Evolutionary conservation across 2,329 filamentous ascomycete species (phyloP), one percentile per base, ranked within the genome.

Genomic region (Coleophoma cylindrospora): DNA sequence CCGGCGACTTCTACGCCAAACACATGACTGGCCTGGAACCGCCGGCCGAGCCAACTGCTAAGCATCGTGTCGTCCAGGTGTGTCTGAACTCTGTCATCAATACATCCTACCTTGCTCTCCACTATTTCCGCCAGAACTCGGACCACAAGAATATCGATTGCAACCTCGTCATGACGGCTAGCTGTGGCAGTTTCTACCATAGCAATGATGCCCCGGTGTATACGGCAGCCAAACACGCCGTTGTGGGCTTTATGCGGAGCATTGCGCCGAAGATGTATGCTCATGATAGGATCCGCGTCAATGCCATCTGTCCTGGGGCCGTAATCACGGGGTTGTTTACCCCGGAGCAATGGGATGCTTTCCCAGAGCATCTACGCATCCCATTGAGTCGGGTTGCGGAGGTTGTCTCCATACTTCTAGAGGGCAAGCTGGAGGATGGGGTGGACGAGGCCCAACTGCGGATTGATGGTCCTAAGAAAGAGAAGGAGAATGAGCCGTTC

Each of bases 121-220:
- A 43, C 15, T 43, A 43, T 27, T 43, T 43, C 15, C 40, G 40
- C 9, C 17, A 43, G 13, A 43, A 43, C 14, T 3, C n/a, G 15
- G 22, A 19, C 17, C 7, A 21, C 8, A 19, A 7, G 6, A 9
- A 15, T 6, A 33, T 43, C 9, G 27, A 27, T 27, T 27, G 27
- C 27, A 44, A 21, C 38, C 45, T 53, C n/a, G 22, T 53, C 17
- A 32, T 45, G 15, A 53, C 22, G 4, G 34, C 44, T 21, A 53
- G 51, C 34, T 34, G 48, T 14, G 51, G 15, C 14, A 44, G 51
- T 32, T 51, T 53, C 38, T 53, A 53, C 37, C 51, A 45, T 13
- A 41, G 34, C 19, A 44, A 15, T 13, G 48, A 48, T 33, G 51
- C 44, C 15, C 51, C 49, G 12, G 48, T 51, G 22, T 53, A 53